These are phyloP conservation scores for Physcomitrium patens DNA, from an alignment of 225 moss, liverwort and hornwort species.

Conservation along the genomic window DNA sequence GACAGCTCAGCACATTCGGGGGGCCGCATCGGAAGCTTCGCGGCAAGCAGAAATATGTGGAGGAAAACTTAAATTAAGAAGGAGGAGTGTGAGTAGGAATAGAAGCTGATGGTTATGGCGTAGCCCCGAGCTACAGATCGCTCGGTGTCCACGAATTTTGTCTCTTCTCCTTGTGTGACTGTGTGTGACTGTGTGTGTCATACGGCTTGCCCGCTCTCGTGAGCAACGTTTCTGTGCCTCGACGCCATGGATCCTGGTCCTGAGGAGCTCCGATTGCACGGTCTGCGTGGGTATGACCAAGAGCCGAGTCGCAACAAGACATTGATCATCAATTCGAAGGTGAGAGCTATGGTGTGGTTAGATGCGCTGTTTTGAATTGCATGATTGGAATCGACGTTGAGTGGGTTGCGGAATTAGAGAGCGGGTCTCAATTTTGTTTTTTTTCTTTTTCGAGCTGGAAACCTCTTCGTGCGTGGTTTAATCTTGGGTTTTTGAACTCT, in stretches of 20 bases:
- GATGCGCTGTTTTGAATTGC: background rate
- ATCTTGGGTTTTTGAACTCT: background rate
- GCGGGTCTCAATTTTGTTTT: background rate
- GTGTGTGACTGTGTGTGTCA: background rate
- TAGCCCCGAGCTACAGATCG: too few species aligned
- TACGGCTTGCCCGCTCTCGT: background rate
- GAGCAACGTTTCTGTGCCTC: background rate
- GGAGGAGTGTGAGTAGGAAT: background rate
- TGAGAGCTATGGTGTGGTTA: background rate
- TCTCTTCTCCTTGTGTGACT: background rate
- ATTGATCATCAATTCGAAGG: conserved; percentile 65
- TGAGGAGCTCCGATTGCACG: conserved; percentile 38
- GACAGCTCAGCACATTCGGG: too few species aligned
- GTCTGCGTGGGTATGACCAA: conserved; percentile 49
- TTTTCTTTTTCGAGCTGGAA: background rate
- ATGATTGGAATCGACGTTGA: background rate
- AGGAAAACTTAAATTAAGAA: background rate
- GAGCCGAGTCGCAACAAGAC: conserved; percentile 58
- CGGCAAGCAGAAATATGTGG: too few species aligned
- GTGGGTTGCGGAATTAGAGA: conserved; percentile 1
- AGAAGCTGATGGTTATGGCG: conserved; percentile 18
- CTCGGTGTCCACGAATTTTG: too few species aligned
- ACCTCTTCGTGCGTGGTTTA: background rate
- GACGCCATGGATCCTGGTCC: conserved; percentile 26
- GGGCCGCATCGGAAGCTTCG: too few species aligned